Evolutionary conservation across 1,284 basidiomycete genomes (phyloP), one percentile per base, ranked within the genome.

Genomic region (Fereydounia khargensis): DNA sequence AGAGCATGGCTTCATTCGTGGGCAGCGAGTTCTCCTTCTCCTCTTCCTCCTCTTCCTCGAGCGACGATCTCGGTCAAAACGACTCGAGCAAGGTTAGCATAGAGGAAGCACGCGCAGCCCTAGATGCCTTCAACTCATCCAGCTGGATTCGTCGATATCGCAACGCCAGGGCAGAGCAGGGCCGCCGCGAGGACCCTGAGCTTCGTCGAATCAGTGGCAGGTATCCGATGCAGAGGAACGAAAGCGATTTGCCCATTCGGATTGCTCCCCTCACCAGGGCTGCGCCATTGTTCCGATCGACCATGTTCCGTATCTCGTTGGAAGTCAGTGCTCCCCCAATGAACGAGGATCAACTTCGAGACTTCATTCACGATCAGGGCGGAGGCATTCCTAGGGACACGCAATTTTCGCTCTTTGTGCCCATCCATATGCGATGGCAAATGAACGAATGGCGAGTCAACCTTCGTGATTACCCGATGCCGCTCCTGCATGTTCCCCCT

Each of bases 381-480:
- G 76, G 77, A 45, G 86, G 86, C 7, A 74, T 91, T 35, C 89
- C 89, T 1, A 78, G 76, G 30, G 82, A 87, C 49, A 86, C 85
- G 0, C 70, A 83, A 56, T 96, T 86, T 74, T 86, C 88, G 10
- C 80, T 96, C 22, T 81, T 96, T 49, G 77, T 96, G 4, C 92
- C 94, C 1, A 77, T 96, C 64, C 86, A 91, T 67, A 76, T 97
- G 27, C 80, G 82, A 20, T 84, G 89, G 78, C 80, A 84, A 9
- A 80, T 90, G 54, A 80, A 81, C 2, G 82, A 85, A 20, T 78
- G 85, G 27, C 81, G 82, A 36, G 78, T 86, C 33, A 81, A 82
- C 3, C 80, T 94, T 17, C 86, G 94, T 32, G 91, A 96, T 77
- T 83, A 82, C 49, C 81, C 81, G 0, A 67, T 82, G 14, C 80